These are phyloP conservation scores for Penicillium freii DNA, from an alignment of 2,329 filamentous ascomycete genomes.

Conservation along the genomic window DNA sequence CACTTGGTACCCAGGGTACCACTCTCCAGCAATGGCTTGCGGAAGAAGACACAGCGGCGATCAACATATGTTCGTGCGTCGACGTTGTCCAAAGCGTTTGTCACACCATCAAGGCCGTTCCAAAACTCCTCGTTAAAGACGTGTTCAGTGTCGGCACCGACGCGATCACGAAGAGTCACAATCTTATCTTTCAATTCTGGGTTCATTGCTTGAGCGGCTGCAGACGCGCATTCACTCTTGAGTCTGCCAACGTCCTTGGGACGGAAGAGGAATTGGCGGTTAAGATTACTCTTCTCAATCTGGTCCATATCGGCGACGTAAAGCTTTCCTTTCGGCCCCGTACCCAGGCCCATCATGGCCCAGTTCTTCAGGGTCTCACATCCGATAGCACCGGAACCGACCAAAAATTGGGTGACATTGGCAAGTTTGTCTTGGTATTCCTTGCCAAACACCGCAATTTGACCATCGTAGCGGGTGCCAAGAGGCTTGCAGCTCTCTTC, in stretches of 20 bases:
- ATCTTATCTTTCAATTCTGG: constrained; percentile 87
- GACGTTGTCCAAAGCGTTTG: constrained; percentile 95
- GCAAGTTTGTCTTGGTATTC: constrained; percentile 92
- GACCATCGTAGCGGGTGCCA: constrained; percentile 87
- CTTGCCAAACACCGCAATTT: constrained; percentile 92
- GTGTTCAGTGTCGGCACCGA: constrained; percentile 87
- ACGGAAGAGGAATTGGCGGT: constrained; percentile 94
- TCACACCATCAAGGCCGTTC: constrained; percentile 82
- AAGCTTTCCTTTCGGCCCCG: constrained; percentile 84
- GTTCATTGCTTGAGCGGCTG: constrained; percentile 93
- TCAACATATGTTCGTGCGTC: constrained; percentile 97
- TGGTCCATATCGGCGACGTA: constrained; percentile 96
- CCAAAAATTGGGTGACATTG: constrained; percentile 88
- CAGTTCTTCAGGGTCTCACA: constrained; percentile 99
- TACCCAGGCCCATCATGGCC: constrained; percentile 95
- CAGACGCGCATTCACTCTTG: constrained; percentile 93
- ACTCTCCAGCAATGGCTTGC: constrained; percentile 91
- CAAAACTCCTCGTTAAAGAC: constrained; percentile 95
- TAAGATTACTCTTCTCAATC: constrained; percentile 98
- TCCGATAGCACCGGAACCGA: constrained; percentile 93
- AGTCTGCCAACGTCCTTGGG: constrained; percentile 89
- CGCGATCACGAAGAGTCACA: constrained; percentile 78
- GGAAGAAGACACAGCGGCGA: constrained; percentile 95
- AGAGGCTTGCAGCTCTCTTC: constrained; percentile 85
- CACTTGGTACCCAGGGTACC: constrained; percentile 98